Percentiles rank a stretch among this genome's conserved stretches.
Evolutionary conservation across 345 rosid genomes (phyloP).

Genomic region (Rhizophora apiculata): DNA sequence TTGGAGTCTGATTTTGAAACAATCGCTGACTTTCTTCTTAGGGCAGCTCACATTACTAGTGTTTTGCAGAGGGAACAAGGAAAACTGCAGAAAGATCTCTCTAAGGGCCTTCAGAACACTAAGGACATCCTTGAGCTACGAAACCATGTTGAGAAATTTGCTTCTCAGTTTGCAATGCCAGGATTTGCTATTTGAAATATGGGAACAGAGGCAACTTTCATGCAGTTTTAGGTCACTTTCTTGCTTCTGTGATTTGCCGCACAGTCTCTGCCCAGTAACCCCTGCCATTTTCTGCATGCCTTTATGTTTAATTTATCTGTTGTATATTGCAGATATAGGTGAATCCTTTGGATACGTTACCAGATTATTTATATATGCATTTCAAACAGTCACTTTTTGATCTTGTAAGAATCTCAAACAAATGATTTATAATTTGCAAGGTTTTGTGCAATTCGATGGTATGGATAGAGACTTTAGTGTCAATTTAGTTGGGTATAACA

Average conservation of each 20-base stretch:
- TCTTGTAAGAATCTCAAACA: constrained; percentile 20
- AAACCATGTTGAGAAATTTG: constrained; percentile 22
- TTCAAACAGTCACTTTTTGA: neutral
- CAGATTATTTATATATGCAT: neutral
- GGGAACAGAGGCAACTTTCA: constrained; percentile 9
- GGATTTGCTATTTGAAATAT: constrained; percentile 23
- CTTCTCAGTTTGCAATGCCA: constrained; percentile 31
- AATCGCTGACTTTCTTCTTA: constrained; percentile 26
- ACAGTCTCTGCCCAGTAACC: constrained; percentile 8
- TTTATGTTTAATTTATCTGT: constrained; percentile 4
- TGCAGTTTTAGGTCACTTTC: constrained; percentile 1
- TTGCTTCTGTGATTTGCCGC: constrained; percentile 15
- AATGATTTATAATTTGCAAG: constrained; percentile 5
- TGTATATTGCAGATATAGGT: constrained; percentile 25
- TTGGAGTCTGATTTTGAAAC: constrained; percentile 26
- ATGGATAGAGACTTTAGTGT: too few relatives aligned
- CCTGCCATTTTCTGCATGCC: neutral
- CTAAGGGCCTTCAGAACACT: constrained; percentile 14
- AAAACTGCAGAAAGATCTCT: constrained; percentile 14
- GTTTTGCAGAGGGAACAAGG: constrained; percentile 20
- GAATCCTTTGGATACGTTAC: constrained; percentile 5
- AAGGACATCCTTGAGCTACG: constrained; percentile 23
- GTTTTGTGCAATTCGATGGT: neutral
- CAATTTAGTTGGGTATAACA: neutral
- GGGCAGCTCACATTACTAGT: constrained; percentile 19